Conservation (phyloP, 2,329 filamentous ascomycete genomes). For the Cladosporium sp. region DNA sequence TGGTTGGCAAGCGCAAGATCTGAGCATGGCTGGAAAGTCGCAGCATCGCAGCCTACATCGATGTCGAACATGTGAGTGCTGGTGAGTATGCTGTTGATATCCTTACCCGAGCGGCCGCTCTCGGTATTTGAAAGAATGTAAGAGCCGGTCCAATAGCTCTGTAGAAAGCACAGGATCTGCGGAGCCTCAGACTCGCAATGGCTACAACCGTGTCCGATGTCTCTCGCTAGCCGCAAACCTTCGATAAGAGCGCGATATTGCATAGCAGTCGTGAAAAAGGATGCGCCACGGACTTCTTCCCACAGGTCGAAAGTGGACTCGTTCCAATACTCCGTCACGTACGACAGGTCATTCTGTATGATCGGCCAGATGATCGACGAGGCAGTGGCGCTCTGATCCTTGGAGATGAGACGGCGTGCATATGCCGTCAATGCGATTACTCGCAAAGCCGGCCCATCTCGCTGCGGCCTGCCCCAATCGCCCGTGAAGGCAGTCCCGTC, state of each 20-base stretch:
- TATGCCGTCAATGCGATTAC: slow-evolving; percentile 68
- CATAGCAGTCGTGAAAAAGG: slow-evolving; percentile 69
- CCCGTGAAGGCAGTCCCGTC: slow-evolving; percentile 48
- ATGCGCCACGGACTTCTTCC: slow-evolving; percentile 72
- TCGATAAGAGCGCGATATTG: slow-evolving; percentile 61
- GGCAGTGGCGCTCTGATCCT: slow-evolving; percentile 37
- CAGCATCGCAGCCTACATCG: slow-evolving; percentile 53
- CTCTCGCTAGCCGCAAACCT: slow-evolving; percentile 59
- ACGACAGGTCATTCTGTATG: slow-evolving; percentile 67
- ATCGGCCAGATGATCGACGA: slow-evolving; percentile 62
- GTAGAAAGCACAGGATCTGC: slow-evolving; percentile 65
- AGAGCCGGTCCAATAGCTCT: slow-evolving; percentile 64
- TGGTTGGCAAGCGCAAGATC: slow-evolving; percentile 58
- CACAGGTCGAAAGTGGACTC: slow-evolving; percentile 66
- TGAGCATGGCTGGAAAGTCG: slow-evolving; percentile 74
- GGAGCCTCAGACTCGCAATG: slow-evolving; percentile 61
- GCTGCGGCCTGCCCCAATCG: slow-evolving; percentile 69
- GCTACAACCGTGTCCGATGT: slow-evolving; percentile 54
- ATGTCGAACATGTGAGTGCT: slow-evolving; percentile 61
- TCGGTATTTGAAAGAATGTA: slow-evolving; percentile 60
- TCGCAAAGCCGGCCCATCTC: slow-evolving; percentile 70
- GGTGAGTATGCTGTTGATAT: slow-evolving; percentile 61
- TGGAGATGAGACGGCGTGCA: slow-evolving; percentile 59
- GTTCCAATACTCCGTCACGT: slow-evolving; percentile 64
- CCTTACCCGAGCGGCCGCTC: slow-evolving; percentile 59